Evolutionary conservation across 331 rosid genomes (phyloP).

Genomic region (Acacia concinna): DNA sequence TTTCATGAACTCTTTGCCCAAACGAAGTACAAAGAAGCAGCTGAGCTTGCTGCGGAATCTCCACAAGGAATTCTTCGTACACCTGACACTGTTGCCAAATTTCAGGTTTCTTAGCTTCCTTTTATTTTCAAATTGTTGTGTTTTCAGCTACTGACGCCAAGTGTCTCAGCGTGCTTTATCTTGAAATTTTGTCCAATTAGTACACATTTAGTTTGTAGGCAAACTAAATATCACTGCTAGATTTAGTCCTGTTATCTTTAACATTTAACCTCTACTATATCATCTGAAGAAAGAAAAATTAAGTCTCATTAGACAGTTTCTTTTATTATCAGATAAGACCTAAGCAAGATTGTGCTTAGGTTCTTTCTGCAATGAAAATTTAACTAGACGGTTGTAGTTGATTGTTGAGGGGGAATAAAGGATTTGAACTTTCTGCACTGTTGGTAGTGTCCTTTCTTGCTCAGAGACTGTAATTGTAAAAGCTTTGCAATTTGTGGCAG

Average conservation of each 20-base stretch:
- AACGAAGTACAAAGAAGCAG: constrained; percentile 92
- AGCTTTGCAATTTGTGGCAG: constrained; percentile 43
- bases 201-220: neutral
- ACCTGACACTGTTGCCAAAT: constrained; percentile 89
- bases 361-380: constrained; percentile 1
- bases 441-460: neutral
- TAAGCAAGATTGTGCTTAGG: constrained; percentile 22
- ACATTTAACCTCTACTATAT: neutral
- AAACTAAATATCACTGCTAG: neutral
- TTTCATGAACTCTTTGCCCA: constrained; percentile 99
- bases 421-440: constrained; percentile 1
- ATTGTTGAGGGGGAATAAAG: constrained; percentile 28
- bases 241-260: neutral
- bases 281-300: neutral
- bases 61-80: constrained; percentile 91
- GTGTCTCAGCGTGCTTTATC: neutral
- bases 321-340: constrained; percentile 8
- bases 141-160: neutral
- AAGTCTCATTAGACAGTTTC: neutral
- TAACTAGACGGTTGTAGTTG: constrained; percentile 2
- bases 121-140: neutral
- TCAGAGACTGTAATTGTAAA: constrained; percentile 10
- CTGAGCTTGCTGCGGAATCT: constrained; percentile 92
- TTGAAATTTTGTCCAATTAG: neutral
- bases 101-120: constrained; percentile 58